These are phyloP conservation scores for Umbelopsis ramanniana DNA, from an alignment of 192 early-diverging fungal species.

Conservation along the genomic window DNA sequence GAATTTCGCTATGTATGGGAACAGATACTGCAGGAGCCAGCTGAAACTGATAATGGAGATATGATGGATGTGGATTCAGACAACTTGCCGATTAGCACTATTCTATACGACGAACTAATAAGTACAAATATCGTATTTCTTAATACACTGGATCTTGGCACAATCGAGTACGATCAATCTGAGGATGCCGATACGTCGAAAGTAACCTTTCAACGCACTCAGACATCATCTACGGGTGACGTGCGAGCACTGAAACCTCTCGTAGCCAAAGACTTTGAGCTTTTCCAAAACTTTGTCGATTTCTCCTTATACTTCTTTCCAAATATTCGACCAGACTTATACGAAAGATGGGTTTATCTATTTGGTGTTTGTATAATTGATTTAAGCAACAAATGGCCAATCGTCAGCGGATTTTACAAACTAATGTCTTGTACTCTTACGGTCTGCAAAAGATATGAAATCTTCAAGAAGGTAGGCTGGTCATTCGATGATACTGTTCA, in stretches of 20 bases:
- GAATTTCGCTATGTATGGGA: slow-evolving; percentile 66
- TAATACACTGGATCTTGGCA: slow-evolving; percentile 42
- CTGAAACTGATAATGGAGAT: slow-evolving; percentile 18
- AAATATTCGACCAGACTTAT: slow-evolving; percentile 43
- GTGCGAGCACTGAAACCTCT: slow-evolving; percentile 53
- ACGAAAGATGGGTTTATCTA: slow-evolving; percentile 63
- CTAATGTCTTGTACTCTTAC: slow-evolving; percentile 55
- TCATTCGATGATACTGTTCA: background rate
- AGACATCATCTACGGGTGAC: slow-evolving; percentile 48
- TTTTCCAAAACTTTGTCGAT: slow-evolving; percentile 72
- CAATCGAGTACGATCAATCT: slow-evolving; percentile 33
- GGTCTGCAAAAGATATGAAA: slow-evolving; percentile 39
- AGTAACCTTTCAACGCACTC: background rate
- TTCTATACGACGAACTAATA: slow-evolving; percentile 62
- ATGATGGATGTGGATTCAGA: slow-evolving; percentile 15
- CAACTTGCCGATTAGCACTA: background rate
- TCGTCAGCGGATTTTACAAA: slow-evolving; percentile 79
- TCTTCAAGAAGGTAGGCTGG: background rate
- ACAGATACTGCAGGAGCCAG: slow-evolving; percentile 52
- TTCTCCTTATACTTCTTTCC: slow-evolving; percentile 61
- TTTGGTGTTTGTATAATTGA: slow-evolving; percentile 55
- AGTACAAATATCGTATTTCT: slow-evolving; percentile 46
- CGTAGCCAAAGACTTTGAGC: slow-evolving; percentile 64
- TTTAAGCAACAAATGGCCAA: slow-evolving; percentile 57
- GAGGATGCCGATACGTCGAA: slow-evolving; percentile 23